Evolutionary conservation across 495 filamentous ascomycete genomes (phyloP).

Genomic region (Tuber umbilicatum): DNA sequence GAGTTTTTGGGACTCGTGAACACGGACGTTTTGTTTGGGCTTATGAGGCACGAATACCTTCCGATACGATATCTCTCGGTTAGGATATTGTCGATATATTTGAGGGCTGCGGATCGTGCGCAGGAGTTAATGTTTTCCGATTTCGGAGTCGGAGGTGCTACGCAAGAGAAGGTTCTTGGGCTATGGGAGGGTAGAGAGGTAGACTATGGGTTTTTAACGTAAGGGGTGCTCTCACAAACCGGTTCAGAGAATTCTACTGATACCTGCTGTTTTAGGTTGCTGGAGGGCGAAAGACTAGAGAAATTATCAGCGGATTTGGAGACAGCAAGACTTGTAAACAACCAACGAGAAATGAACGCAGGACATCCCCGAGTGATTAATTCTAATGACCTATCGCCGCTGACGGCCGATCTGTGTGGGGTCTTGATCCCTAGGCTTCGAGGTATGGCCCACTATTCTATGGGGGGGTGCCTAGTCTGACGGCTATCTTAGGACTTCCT

Average conservation of each 20-base stretch:
- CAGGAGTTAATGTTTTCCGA: constrained; percentile 61
- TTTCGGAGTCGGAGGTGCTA: constrained; percentile 49
- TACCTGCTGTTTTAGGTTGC: constrained; percentile 41
- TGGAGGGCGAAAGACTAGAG: constrained; percentile 65
- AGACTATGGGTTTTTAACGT: constrained; percentile 71
- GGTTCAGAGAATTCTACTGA: constrained; percentile 6
- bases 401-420: constrained; percentile 50
- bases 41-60: constrained; percentile 40
- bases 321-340: constrained; percentile 43
- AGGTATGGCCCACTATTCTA: constrained; percentile 22
- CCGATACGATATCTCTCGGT: constrained; percentile 73
- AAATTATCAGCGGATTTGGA: constrained; percentile 45
- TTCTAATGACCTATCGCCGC: constrained; percentile 47
- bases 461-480: constrained; percentile 49
- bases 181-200: constrained; percentile 68
- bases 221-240: neutral
- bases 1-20: constrained; percentile 30
- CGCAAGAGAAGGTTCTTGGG: constrained; percentile 55
- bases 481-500: constrained; percentile 53
- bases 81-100: constrained; percentile 67
- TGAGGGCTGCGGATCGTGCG: constrained; percentile 72
- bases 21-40: constrained; percentile 18
- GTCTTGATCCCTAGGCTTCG: constrained; percentile 35
- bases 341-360: constrained; percentile 27
- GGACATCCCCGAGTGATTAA: constrained; percentile 42